A percentile compares a stretch with the other conserved stretches of the same genome.
These are phyloP conservation scores for Zygosaccharomyces pseudobailii DNA, from an alignment of 1,139 yeast species.

Conservation along the genomic window DNA sequence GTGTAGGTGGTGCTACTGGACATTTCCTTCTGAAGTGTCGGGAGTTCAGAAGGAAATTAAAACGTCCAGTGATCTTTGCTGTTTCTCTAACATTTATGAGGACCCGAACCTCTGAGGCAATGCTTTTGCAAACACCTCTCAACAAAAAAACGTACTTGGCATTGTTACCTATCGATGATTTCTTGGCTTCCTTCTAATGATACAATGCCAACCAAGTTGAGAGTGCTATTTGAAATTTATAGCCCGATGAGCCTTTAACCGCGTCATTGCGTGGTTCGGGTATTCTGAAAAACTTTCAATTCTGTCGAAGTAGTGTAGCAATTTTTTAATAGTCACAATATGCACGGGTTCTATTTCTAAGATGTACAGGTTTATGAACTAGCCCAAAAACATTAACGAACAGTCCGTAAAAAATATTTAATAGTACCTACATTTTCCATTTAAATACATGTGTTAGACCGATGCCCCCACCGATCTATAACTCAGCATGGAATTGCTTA, in stretches of 20 bases:
- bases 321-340: background rate
- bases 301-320: background rate
- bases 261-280: background rate
- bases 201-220: background rate
- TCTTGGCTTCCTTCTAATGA: constrained; percentile 1
- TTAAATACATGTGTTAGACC: background rate
- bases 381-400: background rate
- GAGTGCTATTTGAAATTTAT: background rate
- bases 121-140: constrained; percentile 1
- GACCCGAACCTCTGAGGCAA: constrained; percentile 63
- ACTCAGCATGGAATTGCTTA: constrained; percentile 82
- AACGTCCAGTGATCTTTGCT: constrained; percentile 17
- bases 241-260: background rate
- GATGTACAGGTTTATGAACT: background rate
- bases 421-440: background rate
- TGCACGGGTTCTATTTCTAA: background rate
- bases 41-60: constrained; percentile 50
- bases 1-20: background rate
- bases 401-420: constrained; percentile 2
- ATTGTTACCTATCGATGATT: constrained; percentile 33
- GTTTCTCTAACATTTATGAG: constrained; percentile 40
- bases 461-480: constrained; percentile 18
- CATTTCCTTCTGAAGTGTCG: constrained; percentile 67
- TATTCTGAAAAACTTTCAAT: background rate
- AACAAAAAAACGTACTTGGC: constrained; percentile 48